A percentile compares a stretch with the other conserved stretches of the same genome.
Evolutionary conservation across 768 basidiomycete species (phyloP).

Genomic region (Mycena rosella): DNA sequence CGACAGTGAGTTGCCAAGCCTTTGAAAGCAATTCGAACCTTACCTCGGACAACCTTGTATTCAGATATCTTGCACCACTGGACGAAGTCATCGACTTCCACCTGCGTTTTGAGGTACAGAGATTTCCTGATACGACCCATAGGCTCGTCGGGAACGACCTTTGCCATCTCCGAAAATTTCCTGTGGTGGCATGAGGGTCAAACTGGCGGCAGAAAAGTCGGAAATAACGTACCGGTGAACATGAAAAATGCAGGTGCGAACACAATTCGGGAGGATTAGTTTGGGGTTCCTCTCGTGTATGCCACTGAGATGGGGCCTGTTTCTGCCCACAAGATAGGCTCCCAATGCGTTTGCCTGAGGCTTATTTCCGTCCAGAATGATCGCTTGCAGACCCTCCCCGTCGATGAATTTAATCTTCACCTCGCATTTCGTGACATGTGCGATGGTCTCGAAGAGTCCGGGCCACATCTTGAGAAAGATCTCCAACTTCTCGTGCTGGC

Average conservation of each 20-base stretch:
- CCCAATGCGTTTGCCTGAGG: slow-evolving; percentile 38
- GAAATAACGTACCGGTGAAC: slow-evolving; percentile 27
- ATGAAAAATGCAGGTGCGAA: slow-evolving; percentile 38
- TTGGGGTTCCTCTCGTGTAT: slow-evolving; percentile 35
- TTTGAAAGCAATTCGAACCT: background rate
- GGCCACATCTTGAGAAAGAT: slow-evolving; percentile 8
- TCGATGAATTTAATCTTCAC: slow-evolving; percentile 40
- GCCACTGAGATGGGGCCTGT: slow-evolving; percentile 31
- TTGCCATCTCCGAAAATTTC: slow-evolving; percentile 24
- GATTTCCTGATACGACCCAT: slow-evolving; percentile 17
- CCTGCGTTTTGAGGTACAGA: slow-evolving; percentile 25
- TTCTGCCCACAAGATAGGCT: slow-evolving; percentile 26
- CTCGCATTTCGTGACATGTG: slow-evolving; percentile 28
- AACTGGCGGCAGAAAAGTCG: background rate
- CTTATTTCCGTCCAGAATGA: slow-evolving; percentile 40
- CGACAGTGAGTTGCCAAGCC: background rate
- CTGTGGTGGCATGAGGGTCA: background rate
- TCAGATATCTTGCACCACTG: slow-evolving; percentile 26
- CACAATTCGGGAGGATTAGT: slow-evolving; percentile 29
- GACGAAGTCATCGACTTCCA: slow-evolving; percentile 26
- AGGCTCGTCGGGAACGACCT: slow-evolving; percentile 19
- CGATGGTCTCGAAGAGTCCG: slow-evolving; percentile 30
- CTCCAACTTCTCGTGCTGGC: background rate
- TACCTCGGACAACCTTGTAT: slow-evolving; percentile 34
- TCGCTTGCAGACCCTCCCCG: slow-evolving; percentile 32